Conservation (phyloP, 2,329 filamentous ascomycete genomes). For the Fusarium sp. region DNA sequence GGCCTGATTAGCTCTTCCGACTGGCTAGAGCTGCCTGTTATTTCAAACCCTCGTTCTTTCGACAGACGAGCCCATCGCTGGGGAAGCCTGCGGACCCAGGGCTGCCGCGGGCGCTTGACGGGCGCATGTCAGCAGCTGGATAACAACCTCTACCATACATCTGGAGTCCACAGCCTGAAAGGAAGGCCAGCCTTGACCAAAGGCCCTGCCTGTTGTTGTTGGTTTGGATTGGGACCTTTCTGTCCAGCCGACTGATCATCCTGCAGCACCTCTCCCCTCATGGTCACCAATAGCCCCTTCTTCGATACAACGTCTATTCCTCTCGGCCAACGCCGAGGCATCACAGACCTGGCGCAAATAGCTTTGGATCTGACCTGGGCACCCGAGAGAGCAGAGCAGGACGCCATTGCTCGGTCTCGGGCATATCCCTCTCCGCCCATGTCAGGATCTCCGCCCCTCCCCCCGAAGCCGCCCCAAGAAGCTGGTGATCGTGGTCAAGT, state of each 20-base stretch:
- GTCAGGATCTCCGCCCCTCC: conserved; percentile 75
- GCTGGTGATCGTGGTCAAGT: conserved; percentile 65
- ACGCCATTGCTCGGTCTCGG: conserved; percentile 67
- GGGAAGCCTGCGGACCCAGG: background rate
- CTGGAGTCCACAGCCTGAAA: conserved; percentile 5
- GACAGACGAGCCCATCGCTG: background rate
- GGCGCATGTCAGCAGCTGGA: conserved; percentile 12
- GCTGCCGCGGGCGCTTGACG: conserved; percentile 2
- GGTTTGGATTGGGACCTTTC: conserved; percentile 21
- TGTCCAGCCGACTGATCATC: conserved; percentile 33
- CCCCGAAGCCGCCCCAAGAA: conserved; percentile 69
- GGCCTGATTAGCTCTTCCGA: conserved; percentile 16
- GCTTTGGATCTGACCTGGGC: conserved; percentile 59
- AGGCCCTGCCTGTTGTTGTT: conserved; percentile 18
- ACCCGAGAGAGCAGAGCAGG: conserved; percentile 62
- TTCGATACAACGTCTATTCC: conserved; percentile 58
- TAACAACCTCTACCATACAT: conserved; percentile 7
- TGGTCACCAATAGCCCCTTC: conserved; percentile 63
- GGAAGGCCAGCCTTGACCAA: background rate
- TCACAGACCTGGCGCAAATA: conserved; percentile 65
- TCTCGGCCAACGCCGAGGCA: conserved; percentile 70
- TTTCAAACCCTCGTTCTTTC: conserved; percentile 2
- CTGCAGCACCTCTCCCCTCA: conserved; percentile 55
- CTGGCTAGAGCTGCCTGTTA: conserved; percentile 10
- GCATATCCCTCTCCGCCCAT: conserved; percentile 80